Evolutionary conservation across 345 rosid genomes (phyloP), one percentile per base, ranked within the genome.

Genomic region (Barbarea vulgaris): DNA sequence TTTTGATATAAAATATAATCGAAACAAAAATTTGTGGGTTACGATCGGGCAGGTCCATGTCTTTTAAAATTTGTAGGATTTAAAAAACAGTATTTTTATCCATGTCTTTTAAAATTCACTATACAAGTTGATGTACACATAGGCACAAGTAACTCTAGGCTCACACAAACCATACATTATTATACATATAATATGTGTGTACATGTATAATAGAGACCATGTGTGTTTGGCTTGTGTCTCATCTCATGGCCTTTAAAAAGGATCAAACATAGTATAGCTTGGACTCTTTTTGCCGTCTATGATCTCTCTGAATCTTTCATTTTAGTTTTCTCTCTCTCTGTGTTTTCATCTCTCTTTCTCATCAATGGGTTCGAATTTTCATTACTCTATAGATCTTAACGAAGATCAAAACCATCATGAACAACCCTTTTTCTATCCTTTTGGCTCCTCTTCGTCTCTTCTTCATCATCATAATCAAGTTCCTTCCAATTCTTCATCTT

Each of bases 341-440:
- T 52, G 59, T 64, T 54, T 71, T 57, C 44, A 52, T 72, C 67
- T 64, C 36, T 59, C 25, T 50, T 46, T 67, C 64, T 75, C 78
- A 67, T 19, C 77, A 41, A 87, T 87, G 91, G 79, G 67, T 80
- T 47, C 86, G 8, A 59, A 74, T 63, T 74, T 77, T 61, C 79
- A 79, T 69, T 86, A 84, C 72, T 77, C 83, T 27, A 75, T 87
- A 67, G 91, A 87, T 74, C 93, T 85, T 25, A 88, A 89, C 59
- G 74, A 86, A 77, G 88, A 91, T 60, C 87, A 82, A n/a, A 72
- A 76, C 67, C 86, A 84, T 18, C 80, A 63, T 2, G 75, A 70
- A 25, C 83, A 74, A 6, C 68, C 79, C 42, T 77, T 86, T 64
- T 75, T 60, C 69, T 78, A 42, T 67, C 63, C 77, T 60, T 58